These are phyloP conservation scores for Podospora appendiculata DNA, from an alignment of 495 filamentous ascomycete genomes.

Conservation along the genomic window DNA sequence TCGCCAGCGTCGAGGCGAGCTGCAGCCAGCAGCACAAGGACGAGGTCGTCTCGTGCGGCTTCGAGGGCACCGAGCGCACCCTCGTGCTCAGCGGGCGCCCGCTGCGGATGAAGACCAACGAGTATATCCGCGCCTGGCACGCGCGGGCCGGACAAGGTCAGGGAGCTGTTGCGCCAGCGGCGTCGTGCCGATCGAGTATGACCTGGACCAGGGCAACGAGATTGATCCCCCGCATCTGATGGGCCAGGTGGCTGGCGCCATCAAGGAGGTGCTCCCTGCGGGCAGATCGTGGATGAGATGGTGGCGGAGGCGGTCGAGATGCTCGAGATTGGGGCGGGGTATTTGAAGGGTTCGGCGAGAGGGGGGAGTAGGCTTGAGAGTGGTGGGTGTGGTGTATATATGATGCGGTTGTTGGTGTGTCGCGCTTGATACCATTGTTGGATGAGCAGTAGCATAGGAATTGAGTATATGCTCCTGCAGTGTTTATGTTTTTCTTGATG, in stretches of 20 bases:
- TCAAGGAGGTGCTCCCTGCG: constrained; percentile 67
- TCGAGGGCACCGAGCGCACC: constrained; percentile 68
- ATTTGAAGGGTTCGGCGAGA: constrained; percentile 24
- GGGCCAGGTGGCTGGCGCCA: constrained; percentile 82
- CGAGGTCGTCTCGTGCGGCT: constrained; percentile 66
- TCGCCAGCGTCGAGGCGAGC: constrained; percentile 68
- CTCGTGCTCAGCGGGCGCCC: constrained; percentile 74
- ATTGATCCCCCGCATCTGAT: constrained; percentile 81
- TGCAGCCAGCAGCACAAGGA: constrained; percentile 73
- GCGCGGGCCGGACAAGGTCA: constrained; percentile 60
- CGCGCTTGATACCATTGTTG: too few species aligned
- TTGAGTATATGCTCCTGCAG: too few species aligned
- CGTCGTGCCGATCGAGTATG: constrained; percentile 69
- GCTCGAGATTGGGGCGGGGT: constrained; percentile 49
- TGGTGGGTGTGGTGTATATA: too few species aligned
- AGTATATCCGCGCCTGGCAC: constrained; percentile 76
- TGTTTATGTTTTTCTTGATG: too few species aligned
- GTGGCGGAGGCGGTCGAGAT: constrained; percentile 68
- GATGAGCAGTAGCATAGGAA: too few species aligned
- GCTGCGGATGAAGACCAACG: constrained; percentile 71
- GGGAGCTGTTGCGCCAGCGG: constrained; percentile 62
- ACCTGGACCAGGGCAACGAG: constrained; percentile 68
- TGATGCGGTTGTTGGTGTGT: too few species aligned
- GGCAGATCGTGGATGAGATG: constrained; percentile 77
- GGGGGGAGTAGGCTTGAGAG: background rate